Conservation (phyloP, 257 asterid genomes). For the Solanum etuberosum region DNA sequence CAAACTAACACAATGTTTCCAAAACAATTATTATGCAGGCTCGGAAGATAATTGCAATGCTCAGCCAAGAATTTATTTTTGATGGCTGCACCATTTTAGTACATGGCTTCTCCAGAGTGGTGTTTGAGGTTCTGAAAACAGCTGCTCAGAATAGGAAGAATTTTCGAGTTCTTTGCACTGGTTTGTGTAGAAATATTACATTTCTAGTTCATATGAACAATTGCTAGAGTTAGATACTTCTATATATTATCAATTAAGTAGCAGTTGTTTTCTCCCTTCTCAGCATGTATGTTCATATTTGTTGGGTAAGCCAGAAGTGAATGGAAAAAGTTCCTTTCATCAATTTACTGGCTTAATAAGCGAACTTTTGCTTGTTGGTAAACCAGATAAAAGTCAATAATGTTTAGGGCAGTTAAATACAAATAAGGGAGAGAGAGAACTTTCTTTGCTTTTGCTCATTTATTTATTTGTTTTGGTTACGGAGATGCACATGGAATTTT, state of each 20-base stretch:
- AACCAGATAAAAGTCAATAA: not conserved
- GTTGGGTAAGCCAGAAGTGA: not conserved
- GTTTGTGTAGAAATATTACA: constrained; percentile 17
- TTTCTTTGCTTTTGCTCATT: not conserved
- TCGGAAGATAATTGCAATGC: constrained; percentile 71
- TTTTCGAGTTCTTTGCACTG: constrained; percentile 83
- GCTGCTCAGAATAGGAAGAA: constrained; percentile 65
- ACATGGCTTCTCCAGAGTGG: constrained; percentile 91
- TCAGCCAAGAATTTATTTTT: constrained; percentile 78
- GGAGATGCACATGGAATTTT: not conserved
- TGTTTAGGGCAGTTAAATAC: not conserved
- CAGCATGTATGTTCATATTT: not conserved
- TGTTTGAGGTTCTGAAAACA: constrained; percentile 63
- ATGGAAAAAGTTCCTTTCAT: not conserved
- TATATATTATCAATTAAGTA: not conserved
- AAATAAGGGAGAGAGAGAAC: not conserved
- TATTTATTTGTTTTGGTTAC: not conserved
- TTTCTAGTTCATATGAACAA: not conserved
- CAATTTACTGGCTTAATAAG: not conserved
- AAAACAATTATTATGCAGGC: constrained; percentile 31
- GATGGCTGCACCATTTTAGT: constrained; percentile 94
- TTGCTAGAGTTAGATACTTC: not conserved
- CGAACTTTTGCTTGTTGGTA: not conserved
- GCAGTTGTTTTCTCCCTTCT: not conserved
- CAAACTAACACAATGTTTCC: not conserved